Percentiles rank a stretch among this genome's conserved stretches.
Conservation (phyloP, 768 basidiomycete species). For the Kwoniella europaea region DNA sequence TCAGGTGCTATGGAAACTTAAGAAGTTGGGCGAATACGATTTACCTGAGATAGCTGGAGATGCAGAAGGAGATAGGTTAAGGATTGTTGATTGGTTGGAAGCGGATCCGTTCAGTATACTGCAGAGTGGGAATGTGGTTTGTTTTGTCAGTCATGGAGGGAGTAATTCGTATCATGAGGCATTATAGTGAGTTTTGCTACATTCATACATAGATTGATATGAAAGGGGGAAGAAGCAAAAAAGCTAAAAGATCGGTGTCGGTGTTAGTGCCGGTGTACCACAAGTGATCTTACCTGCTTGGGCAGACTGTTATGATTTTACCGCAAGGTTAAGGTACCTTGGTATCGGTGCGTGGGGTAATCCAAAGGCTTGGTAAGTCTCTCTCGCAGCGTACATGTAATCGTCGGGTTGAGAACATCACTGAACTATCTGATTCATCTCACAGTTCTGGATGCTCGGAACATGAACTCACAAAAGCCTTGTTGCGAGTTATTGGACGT, state of each 20-base stretch:
- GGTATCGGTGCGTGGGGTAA: constrained; percentile 32
- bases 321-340: constrained; percentile 4
- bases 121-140: constrained; percentile 27
- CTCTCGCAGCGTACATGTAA: not conserved
- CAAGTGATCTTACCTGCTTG: constrained; percentile 23
- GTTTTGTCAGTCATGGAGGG: constrained; percentile 18
- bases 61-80: constrained; percentile 25
- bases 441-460: constrained; percentile 14
- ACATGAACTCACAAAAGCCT: constrained; percentile 21
- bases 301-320: constrained; percentile 25
- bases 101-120: constrained; percentile 30
- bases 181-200: constrained; percentile 7
- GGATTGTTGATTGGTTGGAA: constrained; percentile 35
- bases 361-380: constrained; percentile 15
- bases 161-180: constrained; percentile 29
- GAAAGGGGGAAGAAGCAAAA: not conserved
- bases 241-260: not conserved
- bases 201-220: not conserved
- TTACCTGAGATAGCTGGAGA: not conserved
- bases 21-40: constrained; percentile 21
- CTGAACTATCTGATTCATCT: not conserved
- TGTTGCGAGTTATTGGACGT: constrained; percentile 17
- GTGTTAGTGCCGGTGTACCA: constrained; percentile 7
- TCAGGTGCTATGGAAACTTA: constrained; percentile 34
- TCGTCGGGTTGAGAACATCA: no score